phyloP scores from a whole-genome alignment of 495 filamentous ascomycete genomes.

The Penicillium flavigenum region DNA sequence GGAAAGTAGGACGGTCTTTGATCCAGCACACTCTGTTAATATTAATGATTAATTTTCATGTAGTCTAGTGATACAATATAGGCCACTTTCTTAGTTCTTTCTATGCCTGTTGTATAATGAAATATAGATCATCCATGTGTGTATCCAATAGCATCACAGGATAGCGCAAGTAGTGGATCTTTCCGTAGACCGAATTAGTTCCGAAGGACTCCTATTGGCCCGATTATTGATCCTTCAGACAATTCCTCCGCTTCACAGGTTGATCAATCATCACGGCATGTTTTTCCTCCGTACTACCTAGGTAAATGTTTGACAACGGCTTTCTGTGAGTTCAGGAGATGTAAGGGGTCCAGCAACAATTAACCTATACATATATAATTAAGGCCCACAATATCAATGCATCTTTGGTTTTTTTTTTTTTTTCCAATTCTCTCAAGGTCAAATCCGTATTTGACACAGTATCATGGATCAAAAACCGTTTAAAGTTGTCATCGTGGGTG shows the following conservation, averaged over 20 bases:
- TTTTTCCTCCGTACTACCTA: neutral
- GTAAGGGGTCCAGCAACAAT: neutral
- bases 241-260: neutral
- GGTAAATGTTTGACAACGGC: neutral
- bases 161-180: neutral
- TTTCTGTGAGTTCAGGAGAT: neutral
- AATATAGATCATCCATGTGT: neutral
- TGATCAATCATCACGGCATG: neutral
- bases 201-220: slow-evolving; percentile 3
- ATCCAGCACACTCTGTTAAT: too few relatives aligned
- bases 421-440: neutral
- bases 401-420: neutral
- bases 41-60: neutral
- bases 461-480: slow-evolving; percentile 17
- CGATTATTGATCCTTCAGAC: slow-evolving; percentile 1
- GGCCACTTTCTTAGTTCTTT: too few relatives aligned
- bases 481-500: slow-evolving; percentile 54
- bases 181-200: neutral
- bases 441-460: neutral
- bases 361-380: neutral
- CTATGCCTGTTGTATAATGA: neutral
- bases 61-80: neutral
- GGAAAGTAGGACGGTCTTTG: too few relatives aligned
- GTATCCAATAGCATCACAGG: neutral
- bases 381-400: neutral